phyloP scores from a whole-genome alignment of 1,284 basidiomycete species.

The Rhodotorula mucilaginosa region DNA sequence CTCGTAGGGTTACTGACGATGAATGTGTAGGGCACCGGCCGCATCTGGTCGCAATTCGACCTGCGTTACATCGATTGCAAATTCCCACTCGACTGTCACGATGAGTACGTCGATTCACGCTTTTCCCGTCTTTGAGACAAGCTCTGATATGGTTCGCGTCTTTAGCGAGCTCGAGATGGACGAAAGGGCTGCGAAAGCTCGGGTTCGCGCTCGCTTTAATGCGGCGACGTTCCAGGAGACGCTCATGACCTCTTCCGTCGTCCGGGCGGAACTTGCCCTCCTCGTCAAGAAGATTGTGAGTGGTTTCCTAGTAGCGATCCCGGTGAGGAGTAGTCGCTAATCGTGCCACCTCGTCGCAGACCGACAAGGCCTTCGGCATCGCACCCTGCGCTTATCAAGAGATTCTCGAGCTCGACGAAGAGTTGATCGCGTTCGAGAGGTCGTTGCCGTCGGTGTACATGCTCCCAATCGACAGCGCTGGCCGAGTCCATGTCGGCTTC shows the following conservation, averaged over 20 bases:
- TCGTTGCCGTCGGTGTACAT: constrained; percentile 12
- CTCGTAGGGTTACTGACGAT: background rate
- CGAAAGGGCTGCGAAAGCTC: constrained; percentile 14
- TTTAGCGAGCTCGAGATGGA: constrained; percentile 15
- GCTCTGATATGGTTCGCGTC: background rate
- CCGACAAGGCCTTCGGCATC: constrained; percentile 20
- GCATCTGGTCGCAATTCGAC: constrained; percentile 24
- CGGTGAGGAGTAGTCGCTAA: background rate
- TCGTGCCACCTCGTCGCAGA: background rate
- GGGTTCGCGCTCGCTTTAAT: background rate
- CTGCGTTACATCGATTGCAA: constrained; percentile 21
- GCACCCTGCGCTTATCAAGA: constrained; percentile 10
- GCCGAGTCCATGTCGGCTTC: constrained; percentile 1
- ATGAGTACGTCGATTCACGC: background rate
- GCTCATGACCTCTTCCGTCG: constrained; percentile 14
- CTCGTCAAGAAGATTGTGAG: constrained; percentile 23
- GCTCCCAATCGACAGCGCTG: constrained; percentile 2
- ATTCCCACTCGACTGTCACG: constrained; percentile 29
- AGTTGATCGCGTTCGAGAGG: constrained; percentile 17
- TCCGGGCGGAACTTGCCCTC: constrained; percentile 9
- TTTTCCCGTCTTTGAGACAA: too few species aligned
- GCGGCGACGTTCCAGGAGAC: constrained; percentile 19
- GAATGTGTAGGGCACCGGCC: constrained; percentile 13
- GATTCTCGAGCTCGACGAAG: constrained; percentile 10
- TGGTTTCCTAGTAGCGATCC: background rate